Percentiles rank a stretch among this genome's conserved stretches.
These are phyloP conservation scores for Lineolata rhizophorae DNA, from an alignment of 495 filamentous ascomycete species.

Conservation along the genomic window DNA sequence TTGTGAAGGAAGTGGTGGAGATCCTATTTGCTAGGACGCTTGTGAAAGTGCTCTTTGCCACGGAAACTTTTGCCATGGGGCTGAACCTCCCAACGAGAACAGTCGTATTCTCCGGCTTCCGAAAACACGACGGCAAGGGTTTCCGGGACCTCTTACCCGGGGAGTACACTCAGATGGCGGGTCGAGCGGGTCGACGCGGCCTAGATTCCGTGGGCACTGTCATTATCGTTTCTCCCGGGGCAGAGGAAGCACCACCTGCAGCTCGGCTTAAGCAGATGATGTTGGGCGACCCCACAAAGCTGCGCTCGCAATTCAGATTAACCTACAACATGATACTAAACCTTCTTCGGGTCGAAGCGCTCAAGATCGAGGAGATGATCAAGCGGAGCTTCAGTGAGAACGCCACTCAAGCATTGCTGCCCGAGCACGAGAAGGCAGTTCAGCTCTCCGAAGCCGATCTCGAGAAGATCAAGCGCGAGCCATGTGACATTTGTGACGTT, in stretches of 20 bases:
- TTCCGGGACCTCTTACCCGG: conserved; percentile 86
- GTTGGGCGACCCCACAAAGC: conserved; percentile 81
- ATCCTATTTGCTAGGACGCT: conserved; percentile 86
- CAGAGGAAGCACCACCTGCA: conserved; percentile 73
- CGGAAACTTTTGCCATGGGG: conserved; percentile 97
- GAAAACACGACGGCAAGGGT: conserved; percentile 79
- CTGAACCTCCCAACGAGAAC: conserved; percentile 88
- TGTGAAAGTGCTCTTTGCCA: conserved; percentile 92
- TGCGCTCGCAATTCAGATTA: conserved; percentile 84
- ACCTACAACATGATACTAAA: conserved; percentile 99
- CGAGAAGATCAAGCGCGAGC: conserved; percentile 66
- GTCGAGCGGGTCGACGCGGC: conserved; percentile 78
- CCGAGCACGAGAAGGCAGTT: conserved; percentile 84
- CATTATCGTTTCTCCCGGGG: conserved; percentile 68
- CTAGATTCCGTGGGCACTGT: conserved; percentile 83
- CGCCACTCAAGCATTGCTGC: conserved; percentile 85
- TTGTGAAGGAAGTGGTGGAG: conserved; percentile 95
- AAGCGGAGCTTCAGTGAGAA: conserved; percentile 98
- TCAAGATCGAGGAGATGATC: conserved; percentile 99
- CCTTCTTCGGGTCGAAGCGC: conserved; percentile 76
- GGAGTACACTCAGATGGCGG: conserved; percentile 98
- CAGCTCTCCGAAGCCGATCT: conserved; percentile 83
- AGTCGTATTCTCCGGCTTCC: conserved; percentile 90
- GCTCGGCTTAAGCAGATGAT: conserved; percentile 76
- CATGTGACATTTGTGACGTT: conserved; percentile 61